These are phyloP conservation scores for Candolleomyces aberdarensis DNA, from an alignment of 768 basidiomycete genomes.

Conservation along the genomic window DNA sequence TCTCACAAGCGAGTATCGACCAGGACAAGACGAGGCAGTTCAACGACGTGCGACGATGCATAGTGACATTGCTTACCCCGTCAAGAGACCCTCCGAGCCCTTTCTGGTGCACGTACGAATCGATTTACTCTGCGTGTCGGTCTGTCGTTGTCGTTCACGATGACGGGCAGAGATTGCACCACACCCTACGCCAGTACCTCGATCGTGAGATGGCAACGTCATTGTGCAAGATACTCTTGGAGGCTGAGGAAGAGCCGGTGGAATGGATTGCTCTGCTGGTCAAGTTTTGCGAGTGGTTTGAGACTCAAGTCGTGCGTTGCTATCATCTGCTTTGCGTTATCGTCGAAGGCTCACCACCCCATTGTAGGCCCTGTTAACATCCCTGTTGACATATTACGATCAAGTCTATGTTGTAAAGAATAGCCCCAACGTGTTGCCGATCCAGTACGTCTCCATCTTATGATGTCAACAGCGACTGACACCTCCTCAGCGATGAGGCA, in stretches of 20 bases:
- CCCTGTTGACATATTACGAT: constrained; percentile 70
- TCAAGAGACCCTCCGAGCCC: background rate
- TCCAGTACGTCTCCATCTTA: constrained; percentile 17
- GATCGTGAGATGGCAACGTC: constrained; percentile 45
- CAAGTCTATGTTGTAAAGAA: constrained; percentile 53
- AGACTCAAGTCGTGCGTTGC: constrained; percentile 55
- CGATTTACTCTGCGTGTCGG: constrained; percentile 55
- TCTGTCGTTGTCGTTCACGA: constrained; percentile 49
- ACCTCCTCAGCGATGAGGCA: constrained; percentile 47
- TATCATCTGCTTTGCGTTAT: background rate
- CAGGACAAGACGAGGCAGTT: background rate
- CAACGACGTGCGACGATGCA: background rate
- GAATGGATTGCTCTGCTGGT: constrained; percentile 62
- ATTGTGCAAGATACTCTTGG: constrained; percentile 37
- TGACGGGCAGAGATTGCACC: constrained; percentile 57
- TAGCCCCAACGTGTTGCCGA: constrained; percentile 27
- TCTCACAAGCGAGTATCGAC: constrained; percentile 12
- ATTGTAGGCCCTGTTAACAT: constrained; percentile 52
- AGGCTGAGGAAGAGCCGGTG: constrained; percentile 29
- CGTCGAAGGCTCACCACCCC: background rate
- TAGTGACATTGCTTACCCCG: background rate
- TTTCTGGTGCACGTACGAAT: constrained; percentile 40
- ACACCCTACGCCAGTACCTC: constrained; percentile 55
- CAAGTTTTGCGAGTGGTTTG: constrained; percentile 58
- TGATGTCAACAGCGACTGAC: background rate